phyloP scores from a whole-genome alignment of 306 rosid genomes.

The Inga oerstediana region DNA sequence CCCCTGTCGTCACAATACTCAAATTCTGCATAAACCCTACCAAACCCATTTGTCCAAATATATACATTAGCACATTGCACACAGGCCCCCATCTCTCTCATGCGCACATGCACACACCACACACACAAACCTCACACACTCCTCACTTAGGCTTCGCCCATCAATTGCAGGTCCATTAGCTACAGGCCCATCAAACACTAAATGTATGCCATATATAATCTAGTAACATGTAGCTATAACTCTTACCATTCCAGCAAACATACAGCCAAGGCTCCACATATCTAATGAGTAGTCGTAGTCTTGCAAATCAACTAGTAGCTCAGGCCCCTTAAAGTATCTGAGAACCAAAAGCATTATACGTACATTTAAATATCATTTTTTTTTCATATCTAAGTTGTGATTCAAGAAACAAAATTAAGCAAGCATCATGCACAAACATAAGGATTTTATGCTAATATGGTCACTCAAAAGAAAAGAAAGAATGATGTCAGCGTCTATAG shows the following conservation, averaged over 20 bases:
- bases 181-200: neutral
- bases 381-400: neutral
- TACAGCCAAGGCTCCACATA: conserved; percentile 99
- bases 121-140: too few species aligned
- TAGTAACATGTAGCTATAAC: conserved; percentile 34
- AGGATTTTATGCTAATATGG: neutral
- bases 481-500: neutral
- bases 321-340: conserved; percentile 93
- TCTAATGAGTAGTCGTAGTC: conserved; percentile 91
- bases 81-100: neutral
- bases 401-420: conserved; percentile 14
- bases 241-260: conserved; percentile 99
- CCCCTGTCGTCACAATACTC: neutral
- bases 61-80: neutral
- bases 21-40: neutral
- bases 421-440: neutral
- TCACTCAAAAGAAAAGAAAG: neutral
- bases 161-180: too few species aligned
- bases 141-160: too few species aligned
- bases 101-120: too few species aligned
- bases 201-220: conserved; percentile 11
- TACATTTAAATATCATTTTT: neutral
- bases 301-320: conserved; percentile 88
- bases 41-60: neutral
- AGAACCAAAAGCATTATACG: conserved; percentile 34